Percentiles rank a stretch among this genome's conserved stretches.
These are phyloP conservation scores for Gypsophila paniculata DNA, from an alignment of 179 eudicot genomes.

Conservation along the genomic window DNA sequence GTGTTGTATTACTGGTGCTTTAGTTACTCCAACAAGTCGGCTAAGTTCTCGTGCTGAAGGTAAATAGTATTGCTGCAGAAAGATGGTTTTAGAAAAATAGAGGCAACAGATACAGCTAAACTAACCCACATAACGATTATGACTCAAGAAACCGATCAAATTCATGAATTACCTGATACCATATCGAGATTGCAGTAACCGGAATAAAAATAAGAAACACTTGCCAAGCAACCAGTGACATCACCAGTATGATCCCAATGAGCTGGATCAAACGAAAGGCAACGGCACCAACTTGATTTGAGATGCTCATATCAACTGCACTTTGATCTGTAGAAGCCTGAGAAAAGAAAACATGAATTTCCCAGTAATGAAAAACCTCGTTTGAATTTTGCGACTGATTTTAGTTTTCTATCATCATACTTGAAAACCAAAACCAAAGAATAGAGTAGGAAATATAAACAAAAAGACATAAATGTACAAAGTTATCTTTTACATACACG, in stretches of 20 bases:
- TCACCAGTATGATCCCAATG: conserved; percentile 61
- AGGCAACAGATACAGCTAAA: too few relatives aligned
- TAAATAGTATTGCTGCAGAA: conserved; percentile 27
- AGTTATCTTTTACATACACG: too few relatives aligned
- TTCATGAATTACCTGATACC: conserved; percentile 47
- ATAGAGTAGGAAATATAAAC: too few relatives aligned
- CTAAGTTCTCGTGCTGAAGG: conserved; percentile 59
- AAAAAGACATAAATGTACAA: too few relatives aligned
- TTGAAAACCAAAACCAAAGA: too few relatives aligned
- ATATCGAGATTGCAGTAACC: conserved; percentile 42
- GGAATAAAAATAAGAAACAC: conserved; percentile 70
- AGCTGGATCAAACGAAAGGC: conserved; percentile 66
- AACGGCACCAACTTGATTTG: conserved; percentile 39
- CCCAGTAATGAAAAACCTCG: too few relatives aligned
- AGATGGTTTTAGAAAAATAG: too few relatives aligned
- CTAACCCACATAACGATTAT: too few relatives aligned
- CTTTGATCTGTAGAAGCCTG: conserved; percentile 91
- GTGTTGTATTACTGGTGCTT: conserved; percentile 78
- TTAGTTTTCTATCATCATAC: too few relatives aligned
- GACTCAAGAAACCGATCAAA: not conserved
- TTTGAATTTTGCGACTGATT: too few relatives aligned
- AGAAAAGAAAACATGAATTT: too few relatives aligned
- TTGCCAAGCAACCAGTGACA: conserved; percentile 90
- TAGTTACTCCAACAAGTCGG: conserved; percentile 51
- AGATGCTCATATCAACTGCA: conserved; percentile 58